These are phyloP conservation scores for Hymenoscyphus fructigenus DNA, from an alignment of 2,329 filamentous ascomycete genomes.

Conservation along the genomic window DNA sequence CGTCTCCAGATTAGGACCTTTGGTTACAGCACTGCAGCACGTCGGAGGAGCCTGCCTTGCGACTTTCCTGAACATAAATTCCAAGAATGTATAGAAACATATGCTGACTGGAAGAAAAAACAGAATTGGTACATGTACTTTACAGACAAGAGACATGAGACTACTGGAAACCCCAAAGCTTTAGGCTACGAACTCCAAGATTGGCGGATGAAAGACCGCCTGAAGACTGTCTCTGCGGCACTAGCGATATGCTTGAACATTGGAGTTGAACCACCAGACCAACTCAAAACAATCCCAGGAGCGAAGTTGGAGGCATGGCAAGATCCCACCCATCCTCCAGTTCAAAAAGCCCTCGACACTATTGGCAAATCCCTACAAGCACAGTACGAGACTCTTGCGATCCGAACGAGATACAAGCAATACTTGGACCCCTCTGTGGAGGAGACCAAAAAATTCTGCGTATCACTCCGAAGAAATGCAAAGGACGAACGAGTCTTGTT, in stretches of 20 bases:
- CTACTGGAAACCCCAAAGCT: conserved; percentile 80
- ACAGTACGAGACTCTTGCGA: conserved; percentile 93
- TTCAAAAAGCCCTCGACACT: conserved; percentile 83
- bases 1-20: not conserved
- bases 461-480: conserved; percentile 83
- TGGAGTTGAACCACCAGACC: conserved; percentile 94
- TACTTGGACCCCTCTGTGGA: conserved; percentile 95
- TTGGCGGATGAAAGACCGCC: conserved; percentile 94
- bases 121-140: conserved; percentile 99
- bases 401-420: conserved; percentile 96
- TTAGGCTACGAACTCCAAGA: conserved; percentile 71
- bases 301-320: conserved; percentile 97
- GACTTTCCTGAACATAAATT: not conserved
- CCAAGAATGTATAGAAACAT: not conserved
- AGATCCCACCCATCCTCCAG: conserved; percentile 78
- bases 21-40: not conserved
- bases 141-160: conserved; percentile 96
- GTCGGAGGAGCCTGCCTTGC: not conserved
- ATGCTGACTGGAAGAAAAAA: conserved; percentile 23
- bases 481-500: conserved; percentile 96
- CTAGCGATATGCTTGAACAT: conserved; percentile 95
- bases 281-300: conserved; percentile 90
- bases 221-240: conserved; percentile 95
- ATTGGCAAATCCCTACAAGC: conserved; percentile 95
- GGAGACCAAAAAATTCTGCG: conserved; percentile 95